Percentiles rank a stretch among this genome's conserved stretches.
Evolutionary conservation across 306 rosid genomes (phyloP).

Genomic region (Dalbergia oliveri): DNA sequence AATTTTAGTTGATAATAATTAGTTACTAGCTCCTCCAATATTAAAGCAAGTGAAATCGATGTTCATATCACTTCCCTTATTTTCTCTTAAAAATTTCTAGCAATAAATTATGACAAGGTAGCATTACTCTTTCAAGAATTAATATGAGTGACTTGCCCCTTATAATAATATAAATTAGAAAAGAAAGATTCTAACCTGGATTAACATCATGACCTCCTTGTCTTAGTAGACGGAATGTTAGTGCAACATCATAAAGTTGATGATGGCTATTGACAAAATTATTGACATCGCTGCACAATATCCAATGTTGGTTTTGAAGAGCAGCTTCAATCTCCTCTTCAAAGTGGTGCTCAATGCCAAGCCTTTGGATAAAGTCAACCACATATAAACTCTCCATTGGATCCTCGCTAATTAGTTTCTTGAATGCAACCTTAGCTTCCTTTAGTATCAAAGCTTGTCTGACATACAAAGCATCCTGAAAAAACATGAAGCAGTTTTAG

Average conservation of each 20-base stretch:
- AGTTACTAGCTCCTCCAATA: too few relatives aligned
- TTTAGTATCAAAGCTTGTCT: conserved; percentile 36
- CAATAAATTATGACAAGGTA: too few relatives aligned
- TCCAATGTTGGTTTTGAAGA: conserved; percentile 30
- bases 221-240: conserved; percentile 41
- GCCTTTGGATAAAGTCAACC: conserved; percentile 53
- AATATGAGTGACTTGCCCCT: too few relatives aligned
- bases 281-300: neutral
- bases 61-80: too few relatives aligned
- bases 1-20: neutral
- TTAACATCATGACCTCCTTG: conserved; percentile 40
- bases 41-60: too few relatives aligned
- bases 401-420: conserved; percentile 23
- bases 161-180: too few relatives aligned
- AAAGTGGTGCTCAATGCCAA: conserved; percentile 56
- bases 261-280: conserved; percentile 15
- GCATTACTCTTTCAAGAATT: too few relatives aligned
- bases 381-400: conserved; percentile 36
- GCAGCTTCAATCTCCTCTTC: conserved; percentile 45
- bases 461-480: conserved; percentile 19
- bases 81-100: too few relatives aligned
- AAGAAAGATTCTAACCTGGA: conserved; percentile 34
- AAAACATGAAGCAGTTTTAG: neutral
- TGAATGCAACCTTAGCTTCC: conserved; percentile 34
- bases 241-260: conserved; percentile 27